These are phyloP conservation scores for Lachancea dasiensis DNA, from an alignment of 805 yeast species.

Conservation along the genomic window DNA sequence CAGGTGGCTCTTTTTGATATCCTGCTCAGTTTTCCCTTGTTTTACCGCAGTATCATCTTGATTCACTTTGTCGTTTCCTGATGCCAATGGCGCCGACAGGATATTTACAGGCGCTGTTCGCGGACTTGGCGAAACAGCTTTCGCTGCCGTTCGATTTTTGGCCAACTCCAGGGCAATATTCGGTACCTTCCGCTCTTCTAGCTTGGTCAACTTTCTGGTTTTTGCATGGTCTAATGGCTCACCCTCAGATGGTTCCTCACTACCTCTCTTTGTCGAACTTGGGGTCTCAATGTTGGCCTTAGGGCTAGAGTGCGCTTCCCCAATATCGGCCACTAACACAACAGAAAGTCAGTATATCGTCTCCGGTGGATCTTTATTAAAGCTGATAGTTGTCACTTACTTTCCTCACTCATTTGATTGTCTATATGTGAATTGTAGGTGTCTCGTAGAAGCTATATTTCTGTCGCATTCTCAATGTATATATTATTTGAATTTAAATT, in stretches of 20 bases:
- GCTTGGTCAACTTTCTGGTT: conserved; percentile 5
- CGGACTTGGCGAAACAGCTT: conserved; percentile 14
- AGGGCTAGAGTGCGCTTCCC: not conserved
- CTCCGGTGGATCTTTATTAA: not conserved
- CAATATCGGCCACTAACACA: not conserved
- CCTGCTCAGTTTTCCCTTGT: conserved; percentile 4
- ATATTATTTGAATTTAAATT: not conserved
- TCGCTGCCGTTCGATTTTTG: conserved; percentile 25
- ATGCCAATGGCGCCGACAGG: too few relatives aligned
- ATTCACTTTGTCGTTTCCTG: not conserved
- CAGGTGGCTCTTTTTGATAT: not conserved
- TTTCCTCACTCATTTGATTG: conserved; percentile 1
- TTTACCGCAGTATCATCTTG: not conserved
- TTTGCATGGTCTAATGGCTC: conserved; percentile 2
- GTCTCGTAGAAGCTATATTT: too few relatives aligned
- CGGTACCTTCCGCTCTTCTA: conserved; percentile 15
- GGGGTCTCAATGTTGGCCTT: not conserved
- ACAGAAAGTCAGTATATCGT: conserved; percentile 1
- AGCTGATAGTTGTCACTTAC: not conserved
- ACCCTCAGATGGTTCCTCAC: not conserved
- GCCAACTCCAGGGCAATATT: conserved; percentile 32
- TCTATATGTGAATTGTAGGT: not conserved
- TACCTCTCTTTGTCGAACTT: not conserved
- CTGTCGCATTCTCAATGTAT: too few relatives aligned
- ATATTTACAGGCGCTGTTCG: too few relatives aligned